These are phyloP conservation scores for Lenzites betulinus DNA, from an alignment of 768 basidiomycete genomes.

Conservation along the genomic window DNA sequence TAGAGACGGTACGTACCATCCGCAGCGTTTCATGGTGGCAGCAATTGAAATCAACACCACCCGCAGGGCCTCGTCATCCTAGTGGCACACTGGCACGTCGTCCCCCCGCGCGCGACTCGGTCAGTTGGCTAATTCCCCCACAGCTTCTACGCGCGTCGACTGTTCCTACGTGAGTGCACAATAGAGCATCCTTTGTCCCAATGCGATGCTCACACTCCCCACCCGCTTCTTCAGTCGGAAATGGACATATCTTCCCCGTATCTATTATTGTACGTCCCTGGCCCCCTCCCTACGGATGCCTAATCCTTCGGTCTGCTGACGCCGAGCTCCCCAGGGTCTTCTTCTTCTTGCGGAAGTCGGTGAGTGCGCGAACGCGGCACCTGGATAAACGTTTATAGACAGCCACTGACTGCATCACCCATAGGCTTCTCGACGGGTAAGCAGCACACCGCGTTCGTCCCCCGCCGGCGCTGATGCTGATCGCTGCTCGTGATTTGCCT, in stretches of 20 bases:
- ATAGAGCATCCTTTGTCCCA: not conserved
- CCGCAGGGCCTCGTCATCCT: slow-evolving; percentile 6
- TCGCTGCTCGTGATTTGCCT: too few species aligned
- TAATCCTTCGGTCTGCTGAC: not conserved
- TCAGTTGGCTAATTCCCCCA: not conserved
- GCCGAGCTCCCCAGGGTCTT: not conserved
- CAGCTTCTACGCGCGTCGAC: slow-evolving; percentile 8
- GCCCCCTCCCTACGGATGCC: not conserved
- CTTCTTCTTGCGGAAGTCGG: slow-evolving; percentile 2
- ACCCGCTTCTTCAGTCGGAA: not conserved
- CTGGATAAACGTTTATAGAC: not conserved
- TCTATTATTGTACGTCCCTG: slow-evolving; percentile 4
- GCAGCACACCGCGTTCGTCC: not conserved
- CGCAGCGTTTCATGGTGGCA: not conserved
- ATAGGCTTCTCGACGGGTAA: not conserved
- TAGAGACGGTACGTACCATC: not conserved
- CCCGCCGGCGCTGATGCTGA: not conserved
- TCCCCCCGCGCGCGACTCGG: not conserved
- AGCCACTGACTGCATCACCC: not conserved
- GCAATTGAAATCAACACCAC: not conserved
- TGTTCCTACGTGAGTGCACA: slow-evolving; percentile 2
- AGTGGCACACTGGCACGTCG: slow-evolving; percentile 4
- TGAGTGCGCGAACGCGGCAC: not conserved
- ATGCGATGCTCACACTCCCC: not conserved
- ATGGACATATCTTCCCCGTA: slow-evolving; percentile 1